These are phyloP conservation scores for Ophiostoma triangulosporum DNA, from an alignment of 2,329 filamentous ascomycete genomes.

Conservation along the genomic window DNA sequence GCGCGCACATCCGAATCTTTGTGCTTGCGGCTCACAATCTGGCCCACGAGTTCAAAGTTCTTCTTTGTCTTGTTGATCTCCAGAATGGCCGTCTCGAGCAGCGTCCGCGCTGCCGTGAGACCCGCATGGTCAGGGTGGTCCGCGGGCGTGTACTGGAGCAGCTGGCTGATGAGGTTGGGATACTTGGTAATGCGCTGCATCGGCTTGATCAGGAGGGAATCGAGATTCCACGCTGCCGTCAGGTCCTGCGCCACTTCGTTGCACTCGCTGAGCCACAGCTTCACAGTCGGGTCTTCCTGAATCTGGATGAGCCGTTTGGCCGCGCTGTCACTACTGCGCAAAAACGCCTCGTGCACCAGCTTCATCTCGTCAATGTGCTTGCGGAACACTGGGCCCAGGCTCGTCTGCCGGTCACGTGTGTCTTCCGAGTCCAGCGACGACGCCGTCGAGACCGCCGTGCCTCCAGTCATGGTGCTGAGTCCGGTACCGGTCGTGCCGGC, in stretches of 20 bases:
- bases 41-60: conserved; percentile 81
- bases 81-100: conserved; percentile 53
- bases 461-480: conserved; percentile 18
- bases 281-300: conserved; percentile 49
- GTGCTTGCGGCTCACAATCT: conserved; percentile 72
- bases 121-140: conserved; percentile 71
- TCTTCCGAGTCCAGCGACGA: conserved; percentile 32
- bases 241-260: conserved; percentile 84
- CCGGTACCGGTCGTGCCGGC: conserved; percentile 18
- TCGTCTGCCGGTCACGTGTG: conserved; percentile 37
- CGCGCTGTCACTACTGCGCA: conserved; percentile 49
- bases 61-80: conserved; percentile 95
- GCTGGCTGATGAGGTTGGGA: conserved; percentile 66
- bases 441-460: conserved; percentile 5
- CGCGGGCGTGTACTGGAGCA: conserved; percentile 64
- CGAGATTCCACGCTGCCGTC: conserved; percentile 86
- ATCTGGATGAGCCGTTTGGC: conserved; percentile 48
- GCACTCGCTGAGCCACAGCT: conserved; percentile 86
- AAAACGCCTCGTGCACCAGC: conserved; percentile 44
- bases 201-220: conserved; percentile 93
- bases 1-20: conserved; percentile 79
- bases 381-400: conserved; percentile 40
- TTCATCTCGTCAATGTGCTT: conserved; percentile 48
- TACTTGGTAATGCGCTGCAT: conserved; percentile 93
- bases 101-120: conserved; percentile 40